These are phyloP conservation scores for Ogataea dorogensis DNA, from an alignment of 805 yeast genomes.

Conservation along the genomic window DNA sequence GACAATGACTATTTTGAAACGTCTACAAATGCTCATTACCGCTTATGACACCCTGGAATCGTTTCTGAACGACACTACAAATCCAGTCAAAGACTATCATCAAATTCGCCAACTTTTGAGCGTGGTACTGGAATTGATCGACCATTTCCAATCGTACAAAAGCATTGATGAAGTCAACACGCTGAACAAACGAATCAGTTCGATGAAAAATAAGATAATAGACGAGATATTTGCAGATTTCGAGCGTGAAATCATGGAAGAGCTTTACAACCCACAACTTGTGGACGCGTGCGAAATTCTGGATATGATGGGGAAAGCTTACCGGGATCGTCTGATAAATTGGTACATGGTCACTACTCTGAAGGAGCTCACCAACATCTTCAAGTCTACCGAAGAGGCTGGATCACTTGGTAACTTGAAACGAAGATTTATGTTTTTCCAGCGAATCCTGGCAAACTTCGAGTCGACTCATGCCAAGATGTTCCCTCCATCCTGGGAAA, in stretches of 20 bases:
- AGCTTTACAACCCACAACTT: slow-evolving; percentile 36
- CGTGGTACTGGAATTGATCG: slow-evolving; percentile 71
- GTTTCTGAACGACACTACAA: slow-evolving; percentile 37
- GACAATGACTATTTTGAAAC: slow-evolving; percentile 81
- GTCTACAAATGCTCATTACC: slow-evolving; percentile 80
- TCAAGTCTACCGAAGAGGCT: slow-evolving; percentile 83
- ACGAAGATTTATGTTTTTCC: slow-evolving; percentile 79
- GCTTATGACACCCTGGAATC: slow-evolving; percentile 63
- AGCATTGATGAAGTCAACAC: slow-evolving; percentile 77
- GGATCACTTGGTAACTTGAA: slow-evolving; percentile 87
- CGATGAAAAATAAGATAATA: slow-evolving; percentile 57
- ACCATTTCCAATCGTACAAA: slow-evolving; percentile 74
- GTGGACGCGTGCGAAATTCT: slow-evolving; percentile 70
- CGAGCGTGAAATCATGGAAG: slow-evolving; percentile 46
- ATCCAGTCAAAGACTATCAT: slow-evolving; percentile 36
- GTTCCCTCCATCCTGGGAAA: slow-evolving; percentile 75
- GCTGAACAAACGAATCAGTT: slow-evolving; percentile 56
- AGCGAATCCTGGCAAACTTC: slow-evolving; percentile 59
- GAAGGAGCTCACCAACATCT: slow-evolving; percentile 72
- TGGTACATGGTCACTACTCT: slow-evolving; percentile 75
- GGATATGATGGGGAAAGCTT: slow-evolving; percentile 58
- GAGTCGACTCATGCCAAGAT: slow-evolving; percentile 48
- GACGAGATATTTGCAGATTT: slow-evolving; percentile 75
- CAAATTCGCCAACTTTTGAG: slow-evolving; percentile 61
- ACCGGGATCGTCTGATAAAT: slow-evolving; percentile 56